These are phyloP conservation scores for Geotrichum ghanense DNA, from an alignment of 805 yeast genomes.

Conservation along the genomic window DNA sequence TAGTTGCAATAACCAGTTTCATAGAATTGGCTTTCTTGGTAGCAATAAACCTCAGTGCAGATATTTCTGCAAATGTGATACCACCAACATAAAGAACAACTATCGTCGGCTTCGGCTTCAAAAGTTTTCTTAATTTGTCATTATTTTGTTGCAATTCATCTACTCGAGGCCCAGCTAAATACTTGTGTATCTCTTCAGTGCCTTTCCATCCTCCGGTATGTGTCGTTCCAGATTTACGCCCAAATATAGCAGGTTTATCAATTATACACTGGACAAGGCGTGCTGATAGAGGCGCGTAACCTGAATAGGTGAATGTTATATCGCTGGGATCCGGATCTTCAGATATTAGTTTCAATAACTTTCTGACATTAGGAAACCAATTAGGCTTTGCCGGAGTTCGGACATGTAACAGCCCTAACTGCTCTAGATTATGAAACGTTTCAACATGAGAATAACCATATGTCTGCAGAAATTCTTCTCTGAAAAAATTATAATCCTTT, in stretches of 20 bases:
- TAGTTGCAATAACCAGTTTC: constrained; percentile 36
- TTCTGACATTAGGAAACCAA: constrained; percentile 39
- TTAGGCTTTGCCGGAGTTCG: constrained; percentile 19
- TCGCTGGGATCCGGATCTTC: constrained; percentile 33
- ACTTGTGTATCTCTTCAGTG: constrained; percentile 27
- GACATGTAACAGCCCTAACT: constrained; percentile 35
- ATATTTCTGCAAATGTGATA: constrained; percentile 70
- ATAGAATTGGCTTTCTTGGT: constrained; percentile 26
- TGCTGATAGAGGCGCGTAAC: constrained; percentile 65
- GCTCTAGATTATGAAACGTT: constrained; percentile 37
- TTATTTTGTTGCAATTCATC: constrained; percentile 22
- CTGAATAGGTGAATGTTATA: constrained; percentile 62
- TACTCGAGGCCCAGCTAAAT: constrained; percentile 27
- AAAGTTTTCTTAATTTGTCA: constrained; percentile 24
- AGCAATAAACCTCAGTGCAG: constrained; percentile 57
- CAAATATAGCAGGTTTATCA: constrained; percentile 29
- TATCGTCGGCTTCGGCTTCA: constrained; percentile 21
- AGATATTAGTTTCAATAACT: constrained; percentile 16
- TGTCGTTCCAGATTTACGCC: constrained; percentile 3
- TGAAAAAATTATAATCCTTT: constrained; percentile 45
- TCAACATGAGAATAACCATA: constrained; percentile 50
- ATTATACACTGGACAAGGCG: constrained; percentile 63
- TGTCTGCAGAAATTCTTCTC: constrained; percentile 44
- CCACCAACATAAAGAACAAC: constrained; percentile 71
- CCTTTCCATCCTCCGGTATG: constrained; percentile 28